phyloP scores from a whole-genome alignment of 116 monocot species.

The Trichopus zeylanicus region DNA sequence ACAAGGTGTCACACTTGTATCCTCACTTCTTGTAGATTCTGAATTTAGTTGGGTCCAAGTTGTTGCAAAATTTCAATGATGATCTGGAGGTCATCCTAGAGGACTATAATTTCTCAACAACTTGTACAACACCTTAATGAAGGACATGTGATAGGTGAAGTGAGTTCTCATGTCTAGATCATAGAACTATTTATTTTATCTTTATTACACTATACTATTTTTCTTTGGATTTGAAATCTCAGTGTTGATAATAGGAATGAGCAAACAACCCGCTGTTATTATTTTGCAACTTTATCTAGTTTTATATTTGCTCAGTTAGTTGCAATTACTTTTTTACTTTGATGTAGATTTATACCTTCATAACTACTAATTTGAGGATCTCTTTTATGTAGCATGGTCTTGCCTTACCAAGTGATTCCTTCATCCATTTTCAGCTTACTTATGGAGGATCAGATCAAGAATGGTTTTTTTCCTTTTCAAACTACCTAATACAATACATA shows the following conservation, averaged over 20 bases:
- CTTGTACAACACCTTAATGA: constrained; percentile 51
- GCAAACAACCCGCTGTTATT: constrained; percentile 42
- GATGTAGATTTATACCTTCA: too few species aligned
- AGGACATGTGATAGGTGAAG: constrained; percentile 69
- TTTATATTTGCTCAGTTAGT: constrained; percentile 37
- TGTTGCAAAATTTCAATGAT: constrained; percentile 26
- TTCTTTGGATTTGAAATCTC: neutral
- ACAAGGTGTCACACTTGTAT: neutral
- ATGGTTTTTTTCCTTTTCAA: constrained; percentile 44
- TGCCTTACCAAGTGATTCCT: constrained; percentile 32
- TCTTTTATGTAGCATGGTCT: constrained; percentile 86
- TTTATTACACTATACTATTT: neutral
- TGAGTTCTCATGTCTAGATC: neutral
- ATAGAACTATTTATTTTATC: neutral
- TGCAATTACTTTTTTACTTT: too few species aligned
- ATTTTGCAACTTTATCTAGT: constrained; percentile 31
- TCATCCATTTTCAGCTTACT: constrained; percentile 35
- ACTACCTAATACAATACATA: too few species aligned
- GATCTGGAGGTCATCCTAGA: constrained; percentile 36
- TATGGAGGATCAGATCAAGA: constrained; percentile 25
- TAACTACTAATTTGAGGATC: too few species aligned
- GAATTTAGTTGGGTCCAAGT: constrained; percentile 31
- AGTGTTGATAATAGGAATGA: constrained; percentile 30
- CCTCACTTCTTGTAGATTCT: constrained; percentile 22
- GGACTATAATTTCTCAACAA: constrained; percentile 20